These are phyloP conservation scores for Bondarzewia mesenterica DNA, from an alignment of 1,284 basidiomycete genomes.

Conservation along the genomic window DNA sequence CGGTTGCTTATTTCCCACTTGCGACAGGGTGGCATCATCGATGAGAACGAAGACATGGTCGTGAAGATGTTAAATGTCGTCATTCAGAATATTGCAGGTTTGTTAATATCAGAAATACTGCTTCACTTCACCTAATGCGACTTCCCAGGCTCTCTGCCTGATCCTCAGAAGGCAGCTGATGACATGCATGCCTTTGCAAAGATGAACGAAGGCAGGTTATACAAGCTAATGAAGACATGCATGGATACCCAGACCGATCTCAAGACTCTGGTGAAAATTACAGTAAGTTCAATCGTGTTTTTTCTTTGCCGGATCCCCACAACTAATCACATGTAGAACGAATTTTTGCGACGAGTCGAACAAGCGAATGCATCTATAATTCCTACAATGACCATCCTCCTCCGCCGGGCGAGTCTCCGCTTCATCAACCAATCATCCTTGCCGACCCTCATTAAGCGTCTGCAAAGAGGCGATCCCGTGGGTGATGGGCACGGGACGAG, in stretches of 20 bases:
- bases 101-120: conserved; percentile 15
- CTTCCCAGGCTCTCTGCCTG: conserved; percentile 47
- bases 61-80: conserved; percentile 46
- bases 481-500: conserved; percentile 24
- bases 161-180: conserved; percentile 66
- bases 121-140: conserved; percentile 9
- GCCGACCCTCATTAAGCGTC: conserved; percentile 65
- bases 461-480: conserved; percentile 38
- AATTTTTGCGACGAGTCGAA: conserved; percentile 72
- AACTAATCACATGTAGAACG: conserved; percentile 52
- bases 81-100: conserved; percentile 57
- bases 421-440: conserved; percentile 84
- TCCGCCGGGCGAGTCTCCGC: conserved; percentile 67
- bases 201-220: conserved; percentile 79
- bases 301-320: background rate
- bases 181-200: conserved; percentile 84
- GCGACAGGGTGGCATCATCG: conserved; percentile 75
- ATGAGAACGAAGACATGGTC: conserved; percentile 63
- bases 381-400: conserved; percentile 65
- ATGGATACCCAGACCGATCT: conserved; percentile 82
- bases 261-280: conserved; percentile 72
- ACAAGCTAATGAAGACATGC: conserved; percentile 76
- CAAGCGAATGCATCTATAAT: conserved; percentile 55
- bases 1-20: background rate
- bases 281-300: conserved; percentile 34